phyloP scores from a whole-genome alignment of 768 basidiomycete species.

The Guyanaporus albipodus region DNA sequence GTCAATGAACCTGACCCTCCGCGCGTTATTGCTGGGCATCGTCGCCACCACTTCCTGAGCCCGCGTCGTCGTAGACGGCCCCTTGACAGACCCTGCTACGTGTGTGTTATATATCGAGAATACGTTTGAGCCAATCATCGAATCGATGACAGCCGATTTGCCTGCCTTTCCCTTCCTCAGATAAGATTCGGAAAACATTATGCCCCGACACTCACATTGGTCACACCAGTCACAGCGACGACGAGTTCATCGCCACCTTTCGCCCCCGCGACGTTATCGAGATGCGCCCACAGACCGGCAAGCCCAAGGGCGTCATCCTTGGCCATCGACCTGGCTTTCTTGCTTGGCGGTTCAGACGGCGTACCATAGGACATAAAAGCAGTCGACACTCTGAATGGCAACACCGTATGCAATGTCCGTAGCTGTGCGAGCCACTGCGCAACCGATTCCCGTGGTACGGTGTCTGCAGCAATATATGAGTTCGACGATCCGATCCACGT shows the following conservation, averaged over 20 bases:
- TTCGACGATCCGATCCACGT: not conserved
- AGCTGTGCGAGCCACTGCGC: constrained; percentile 64
- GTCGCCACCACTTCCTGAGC: constrained; percentile 59
- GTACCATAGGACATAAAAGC: constrained; percentile 51
- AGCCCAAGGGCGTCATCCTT: constrained; percentile 59
- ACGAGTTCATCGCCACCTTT: constrained; percentile 49
- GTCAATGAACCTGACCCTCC: constrained; percentile 66
- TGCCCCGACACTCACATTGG: constrained; percentile 55
- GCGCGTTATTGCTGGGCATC: constrained; percentile 35
- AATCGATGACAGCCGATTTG: constrained; percentile 84
- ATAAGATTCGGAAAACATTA: not conserved
- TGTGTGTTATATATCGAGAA: constrained; percentile 54
- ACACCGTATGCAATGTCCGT: constrained; percentile 54
- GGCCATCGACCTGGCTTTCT: constrained; percentile 42
- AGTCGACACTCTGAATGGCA: constrained; percentile 71
- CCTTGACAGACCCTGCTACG: constrained; percentile 45
- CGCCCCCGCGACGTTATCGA: constrained; percentile 45
- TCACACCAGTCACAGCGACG: constrained; percentile 79
- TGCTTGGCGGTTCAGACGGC: constrained; percentile 31
- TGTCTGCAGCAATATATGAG: constrained; percentile 46
- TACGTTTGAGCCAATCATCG: constrained; percentile 50
- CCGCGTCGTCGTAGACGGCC: constrained; percentile 66
- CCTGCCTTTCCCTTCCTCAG: constrained; percentile 51
- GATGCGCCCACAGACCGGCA: constrained; percentile 45
- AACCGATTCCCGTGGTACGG: constrained; percentile 74